Conservation (phyloP, 768 basidiomycete genomes). For the Tricholoma hemisulphureum region DNA sequence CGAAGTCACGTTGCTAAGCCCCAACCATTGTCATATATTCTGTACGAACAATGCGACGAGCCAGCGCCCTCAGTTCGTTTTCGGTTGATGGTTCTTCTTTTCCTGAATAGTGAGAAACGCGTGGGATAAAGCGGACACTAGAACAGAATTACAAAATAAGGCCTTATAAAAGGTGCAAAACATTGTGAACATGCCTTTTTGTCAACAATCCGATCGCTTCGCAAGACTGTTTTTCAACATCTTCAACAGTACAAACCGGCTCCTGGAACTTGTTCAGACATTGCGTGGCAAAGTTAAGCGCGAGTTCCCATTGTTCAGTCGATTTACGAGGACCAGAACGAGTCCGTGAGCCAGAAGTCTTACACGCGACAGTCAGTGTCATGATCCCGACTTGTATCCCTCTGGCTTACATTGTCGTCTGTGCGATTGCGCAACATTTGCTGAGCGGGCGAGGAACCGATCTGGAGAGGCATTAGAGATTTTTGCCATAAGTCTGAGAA, state of each 20-base stretch:
- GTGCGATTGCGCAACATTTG: background rate
- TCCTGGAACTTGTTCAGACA: conserved; percentile 8
- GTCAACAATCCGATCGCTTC: conserved; percentile 10
- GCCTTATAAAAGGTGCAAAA: too few relatives aligned
- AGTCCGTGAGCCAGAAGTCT: background rate
- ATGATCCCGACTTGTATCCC: background rate
- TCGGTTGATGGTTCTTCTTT: background rate
- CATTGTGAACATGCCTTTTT: conserved; percentile 6
- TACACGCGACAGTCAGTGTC: conserved; percentile 4
- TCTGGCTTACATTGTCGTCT: background rate
- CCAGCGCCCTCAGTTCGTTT: conserved; percentile 10
- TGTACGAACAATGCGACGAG: conserved; percentile 5
- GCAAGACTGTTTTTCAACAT: conserved; percentile 7
- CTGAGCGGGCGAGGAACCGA: background rate
- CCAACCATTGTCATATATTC: background rate
- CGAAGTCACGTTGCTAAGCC: too few relatives aligned
- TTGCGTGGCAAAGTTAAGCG: conserved; percentile 5
- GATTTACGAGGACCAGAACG: conserved; percentile 6
- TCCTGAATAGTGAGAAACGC: conserved; percentile 10
- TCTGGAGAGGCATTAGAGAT: background rate
- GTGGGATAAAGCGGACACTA: conserved; percentile 12
- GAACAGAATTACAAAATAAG: too few relatives aligned
- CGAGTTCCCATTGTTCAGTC: conserved; percentile 9
- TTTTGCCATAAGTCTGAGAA: background rate
- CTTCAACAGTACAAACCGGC: conserved; percentile 1